phyloP scores from a whole-genome alignment of 306 rosid species.

The Clitoria ternatea region DNA sequence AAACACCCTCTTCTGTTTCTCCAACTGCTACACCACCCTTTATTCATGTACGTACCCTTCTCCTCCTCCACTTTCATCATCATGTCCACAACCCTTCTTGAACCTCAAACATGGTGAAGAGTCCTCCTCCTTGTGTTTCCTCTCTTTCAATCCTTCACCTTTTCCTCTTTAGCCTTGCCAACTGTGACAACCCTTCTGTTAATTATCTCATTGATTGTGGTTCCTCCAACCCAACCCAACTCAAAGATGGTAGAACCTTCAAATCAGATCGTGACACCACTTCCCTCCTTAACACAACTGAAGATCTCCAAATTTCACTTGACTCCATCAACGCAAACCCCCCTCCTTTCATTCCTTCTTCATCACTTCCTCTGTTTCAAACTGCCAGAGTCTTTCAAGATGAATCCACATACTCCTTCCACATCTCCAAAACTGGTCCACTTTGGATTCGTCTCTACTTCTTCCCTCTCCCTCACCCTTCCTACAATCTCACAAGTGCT shows the following conservation, averaged over 20 bases:
- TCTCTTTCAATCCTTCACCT: conserved; percentile 11
- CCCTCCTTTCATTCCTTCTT: conserved; percentile 31
- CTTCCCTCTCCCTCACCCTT: conserved; percentile 49
- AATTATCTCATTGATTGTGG: conserved; percentile 78
- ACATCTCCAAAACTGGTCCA: conserved; percentile 49
- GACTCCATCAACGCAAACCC: conserved; percentile 29
- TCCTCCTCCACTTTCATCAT: too few relatives aligned
- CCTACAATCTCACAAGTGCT: conserved; percentile 48
- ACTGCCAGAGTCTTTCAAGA: conserved; percentile 55
- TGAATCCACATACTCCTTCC: conserved; percentile 53
- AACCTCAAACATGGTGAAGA: conserved; percentile 5
- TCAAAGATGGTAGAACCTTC: conserved; percentile 60
- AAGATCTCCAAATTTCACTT: conserved; percentile 45
- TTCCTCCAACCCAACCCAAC: conserved; percentile 33
- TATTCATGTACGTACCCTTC: background rate
- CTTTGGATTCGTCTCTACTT: conserved; percentile 85
- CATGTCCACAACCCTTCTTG: background rate
- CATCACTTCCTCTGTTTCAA: conserved; percentile 42
- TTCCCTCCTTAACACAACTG: conserved; percentile 52
- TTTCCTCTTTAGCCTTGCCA: background rate
- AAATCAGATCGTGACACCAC: conserved; percentile 67
- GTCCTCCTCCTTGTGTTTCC: conserved; percentile 28
- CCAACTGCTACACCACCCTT: conserved; percentile 2
- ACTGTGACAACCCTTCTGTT: conserved; percentile 27
- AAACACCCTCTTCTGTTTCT: conserved; percentile 23